Percentiles rank a stretch among this genome's conserved stretches.
Evolutionary conservation across 176 grass and related monocot species (phyloP).

Genomic region (Ananas comosus): DNA sequence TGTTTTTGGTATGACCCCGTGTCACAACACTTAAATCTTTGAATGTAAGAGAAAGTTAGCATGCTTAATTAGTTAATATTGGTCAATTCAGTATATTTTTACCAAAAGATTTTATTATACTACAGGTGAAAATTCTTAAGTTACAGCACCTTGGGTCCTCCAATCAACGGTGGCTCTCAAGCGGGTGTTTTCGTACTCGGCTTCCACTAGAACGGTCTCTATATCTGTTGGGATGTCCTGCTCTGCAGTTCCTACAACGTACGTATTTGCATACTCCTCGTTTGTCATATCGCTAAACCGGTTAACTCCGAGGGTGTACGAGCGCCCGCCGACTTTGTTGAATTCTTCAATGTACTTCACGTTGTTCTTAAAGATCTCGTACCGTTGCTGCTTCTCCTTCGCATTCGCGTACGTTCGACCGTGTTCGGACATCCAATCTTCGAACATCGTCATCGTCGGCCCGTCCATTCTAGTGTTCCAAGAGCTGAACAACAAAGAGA

Average conservation of each 20-base stretch:
- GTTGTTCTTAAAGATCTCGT: slow-evolving; percentile 48
- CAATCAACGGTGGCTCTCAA: slow-evolving; percentile 34
- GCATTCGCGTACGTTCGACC: slow-evolving; percentile 32
- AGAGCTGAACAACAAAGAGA: too few species aligned
- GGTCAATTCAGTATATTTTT: too few species aligned
- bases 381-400: slow-evolving; percentile 33
- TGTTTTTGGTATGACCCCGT: too few species aligned
- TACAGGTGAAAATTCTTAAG: background rate
- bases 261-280: slow-evolving; percentile 44
- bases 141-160: slow-evolving; percentile 34
- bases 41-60: too few species aligned
- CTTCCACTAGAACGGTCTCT: background rate
- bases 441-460: slow-evolving; percentile 32
- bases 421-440: slow-evolving; percentile 46
- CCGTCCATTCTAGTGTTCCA: background rate
- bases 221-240: background rate
- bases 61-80: too few species aligned
- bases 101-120: too few species aligned
- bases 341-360: slow-evolving; percentile 36
- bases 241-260: slow-evolving; percentile 1
- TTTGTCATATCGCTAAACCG: slow-evolving; percentile 52
- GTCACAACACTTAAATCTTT: too few species aligned
- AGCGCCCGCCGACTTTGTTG: slow-evolving; percentile 20
- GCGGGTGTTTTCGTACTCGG: background rate
- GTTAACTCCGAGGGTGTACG: slow-evolving; percentile 32